phyloP scores from a whole-genome alignment of 139 green algal species.

The Coelastrella sp. region DNA sequence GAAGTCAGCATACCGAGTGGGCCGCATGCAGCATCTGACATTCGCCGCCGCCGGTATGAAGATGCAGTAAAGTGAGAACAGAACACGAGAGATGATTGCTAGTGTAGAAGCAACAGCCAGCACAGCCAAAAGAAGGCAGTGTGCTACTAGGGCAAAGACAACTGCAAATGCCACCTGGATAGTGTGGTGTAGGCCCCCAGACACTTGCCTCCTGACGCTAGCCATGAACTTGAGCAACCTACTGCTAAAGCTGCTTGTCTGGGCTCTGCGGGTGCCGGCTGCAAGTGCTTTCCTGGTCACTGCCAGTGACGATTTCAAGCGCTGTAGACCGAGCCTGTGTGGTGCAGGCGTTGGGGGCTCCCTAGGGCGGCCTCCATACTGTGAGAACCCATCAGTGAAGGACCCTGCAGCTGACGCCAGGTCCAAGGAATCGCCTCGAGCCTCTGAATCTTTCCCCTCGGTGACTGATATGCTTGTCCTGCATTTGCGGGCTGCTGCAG shows the following conservation, averaged over 20 bases:
- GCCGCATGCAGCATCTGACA: not conserved
- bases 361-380: too few species aligned
- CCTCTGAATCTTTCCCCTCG: not conserved
- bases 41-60: not conserved
- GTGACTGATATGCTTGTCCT: not conserved
- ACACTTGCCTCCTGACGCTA: too few species aligned
- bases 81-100: not conserved
- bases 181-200: too few species aligned
- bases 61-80: slow-evolving; percentile 29
- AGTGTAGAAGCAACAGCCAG: not conserved
- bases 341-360: too few species aligned
- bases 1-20: not conserved
- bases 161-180: not conserved
- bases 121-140: not conserved
- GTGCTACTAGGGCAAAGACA: not conserved
- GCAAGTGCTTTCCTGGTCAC: too few species aligned
- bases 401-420: not conserved
- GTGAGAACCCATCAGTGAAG: not conserved
- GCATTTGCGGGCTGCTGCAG: not conserved
- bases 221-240: too few species aligned
- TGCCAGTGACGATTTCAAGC: too few species aligned
- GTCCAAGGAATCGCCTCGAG: not conserved
- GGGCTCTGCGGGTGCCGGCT: too few species aligned
- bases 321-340: too few species aligned
- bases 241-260: too few species aligned